Evolutionary conservation across 768 basidiomycete genomes (phyloP), one percentile per base, ranked within the genome.

Genomic region (Sporobolomyces pararoseus): DNA sequence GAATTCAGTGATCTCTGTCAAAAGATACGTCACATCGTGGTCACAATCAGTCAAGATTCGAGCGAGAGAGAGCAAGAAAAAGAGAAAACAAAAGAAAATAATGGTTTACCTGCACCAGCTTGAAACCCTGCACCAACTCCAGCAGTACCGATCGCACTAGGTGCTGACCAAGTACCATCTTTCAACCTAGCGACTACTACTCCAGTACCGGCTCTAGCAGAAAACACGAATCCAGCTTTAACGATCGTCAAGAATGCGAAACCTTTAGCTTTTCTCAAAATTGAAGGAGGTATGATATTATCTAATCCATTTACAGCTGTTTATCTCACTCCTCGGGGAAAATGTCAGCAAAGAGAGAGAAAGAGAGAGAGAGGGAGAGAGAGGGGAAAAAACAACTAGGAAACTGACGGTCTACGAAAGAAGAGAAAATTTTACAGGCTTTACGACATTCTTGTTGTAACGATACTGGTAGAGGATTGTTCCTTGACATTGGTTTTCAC

Each of bases 121-220:
- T 83, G 82, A 25, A 88, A 86, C 25, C 95, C 96, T 6, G 94
- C 82, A 0, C 95, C 95, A 7, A 94, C 77, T 0, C 95, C 95
- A 19, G 89, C 95, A 4, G 90, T 88, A 31, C 93, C 94, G 37
- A 99, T 95, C 4, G 95, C 96, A 77, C 88, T 89, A 4, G 96
- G 96, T 25, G 93, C 87, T 42, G 90, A 91, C 94, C 94, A 99
- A 44, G 85, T 89, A 92, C 68, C 65, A 47, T 58, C 65, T 16
- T 52, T 34, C 16, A 75, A 64, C 13, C 65, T 54, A 23, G 71
- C 73, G 23, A 75, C 70, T 19, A 77, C 77, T 50, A 77, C 34
- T 1, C 76, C 77, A 0, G 61, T 58, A 3, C 77, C 77, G 1
- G 77, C 77, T 19, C 77, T 66, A 13, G 72, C 75, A 21, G 59